Base-by-base conservation (phyloP, 768 basidiomycete genomes). In the Hypholoma fasciculare region DNA sequence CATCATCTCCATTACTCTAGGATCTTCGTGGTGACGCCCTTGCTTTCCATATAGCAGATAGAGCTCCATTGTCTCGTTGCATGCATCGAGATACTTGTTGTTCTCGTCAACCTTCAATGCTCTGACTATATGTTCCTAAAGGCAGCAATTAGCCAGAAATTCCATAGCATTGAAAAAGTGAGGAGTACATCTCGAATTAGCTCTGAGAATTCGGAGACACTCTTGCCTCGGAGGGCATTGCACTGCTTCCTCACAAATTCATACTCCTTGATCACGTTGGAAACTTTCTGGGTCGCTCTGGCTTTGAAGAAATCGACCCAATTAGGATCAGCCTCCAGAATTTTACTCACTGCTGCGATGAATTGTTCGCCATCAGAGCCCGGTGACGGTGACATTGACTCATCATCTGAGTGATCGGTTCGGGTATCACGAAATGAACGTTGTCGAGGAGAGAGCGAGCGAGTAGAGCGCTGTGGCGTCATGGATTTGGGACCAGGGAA, bases 1-100 rank as follows among this genome's bases (percentile, higher is more conserved):
- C 39, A 86, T 67, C 75, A 86, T 77, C 42, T 73, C 76, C 14
- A 79, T 62, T 20, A 88, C 80, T 20, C 76, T 71, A 23, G 76
- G 62, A 60, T 88, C 81, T 66, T 79, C 76, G 54, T 69, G 72
- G 27, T 79, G 78, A 23, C 67, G 70, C 6, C 87, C 87, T 8
- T 77, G 69, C 27, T 79, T 76, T 2, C 89, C 89, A 63, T 89
- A 90, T 52, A 82, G 70, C 16, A 64, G 67, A 42, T 88, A 69
- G 38, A 90, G 79, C 9, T 56, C 48, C 49, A 84, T 68, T 6
- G 80, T 83, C 61, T 84, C 85, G 14, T 71, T 69, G 66, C 83
- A 85, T 27, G 77, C 76, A 9, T 75, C 65, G 2, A 78, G 76
- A 74, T 79, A 86, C 23, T 23, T 23, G 23, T 68, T 66, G 5